Evolutionary conservation across 768 basidiomycete genomes (phyloP).

Genomic region (Suillus alpinus): DNA sequence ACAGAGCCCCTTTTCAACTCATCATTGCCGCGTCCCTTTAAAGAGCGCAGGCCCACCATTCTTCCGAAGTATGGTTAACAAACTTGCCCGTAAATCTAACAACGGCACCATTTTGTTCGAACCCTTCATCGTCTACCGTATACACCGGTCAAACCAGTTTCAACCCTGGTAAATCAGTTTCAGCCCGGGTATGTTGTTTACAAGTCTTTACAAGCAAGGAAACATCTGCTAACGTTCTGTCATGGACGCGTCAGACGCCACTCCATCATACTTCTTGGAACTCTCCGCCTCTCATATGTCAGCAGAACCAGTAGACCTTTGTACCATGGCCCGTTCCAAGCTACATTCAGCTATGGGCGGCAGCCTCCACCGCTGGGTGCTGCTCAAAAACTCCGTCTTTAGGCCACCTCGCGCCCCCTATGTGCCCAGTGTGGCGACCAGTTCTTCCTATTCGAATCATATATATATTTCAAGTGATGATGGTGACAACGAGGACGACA

Average conservation of each 20-base stretch:
- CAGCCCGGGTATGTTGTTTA: slow-evolving; percentile 17
- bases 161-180: slow-evolving; percentile 12
- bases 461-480: slow-evolving; percentile 37
- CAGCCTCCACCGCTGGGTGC: slow-evolving; percentile 83
- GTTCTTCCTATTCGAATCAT: slow-evolving; percentile 30
- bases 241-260: slow-evolving; percentile 19
- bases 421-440: slow-evolving; percentile 20
- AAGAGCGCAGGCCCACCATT: slow-evolving; percentile 26
- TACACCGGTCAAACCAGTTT: slow-evolving; percentile 52
- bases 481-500: slow-evolving; percentile 49
- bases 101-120: slow-evolving; percentile 87
- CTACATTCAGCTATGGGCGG: slow-evolving; percentile 59
- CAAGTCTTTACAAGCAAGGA: too few species aligned
- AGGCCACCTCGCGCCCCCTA: slow-evolving; percentile 46
- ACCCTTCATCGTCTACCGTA: slow-evolving; percentile 84
- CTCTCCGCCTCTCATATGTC: slow-evolving; percentile 39
- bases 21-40: slow-evolving; percentile 21
- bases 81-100: slow-evolving; percentile 75
- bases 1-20: slow-evolving; percentile 7
- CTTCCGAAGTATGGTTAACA: slow-evolving; percentile 72
- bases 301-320: slow-evolving; percentile 48
- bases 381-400: slow-evolving; percentile 81
- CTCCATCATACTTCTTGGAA: slow-evolving; percentile 5
- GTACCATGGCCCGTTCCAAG: slow-evolving; percentile 69
- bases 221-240: slow-evolving; percentile 7